Percentiles rank a stretch among this genome's conserved stretches.
phyloP scores from a whole-genome alignment of 2,329 filamentous ascomycete species.

The Phaeosphaeriaceae sp. region DNA sequence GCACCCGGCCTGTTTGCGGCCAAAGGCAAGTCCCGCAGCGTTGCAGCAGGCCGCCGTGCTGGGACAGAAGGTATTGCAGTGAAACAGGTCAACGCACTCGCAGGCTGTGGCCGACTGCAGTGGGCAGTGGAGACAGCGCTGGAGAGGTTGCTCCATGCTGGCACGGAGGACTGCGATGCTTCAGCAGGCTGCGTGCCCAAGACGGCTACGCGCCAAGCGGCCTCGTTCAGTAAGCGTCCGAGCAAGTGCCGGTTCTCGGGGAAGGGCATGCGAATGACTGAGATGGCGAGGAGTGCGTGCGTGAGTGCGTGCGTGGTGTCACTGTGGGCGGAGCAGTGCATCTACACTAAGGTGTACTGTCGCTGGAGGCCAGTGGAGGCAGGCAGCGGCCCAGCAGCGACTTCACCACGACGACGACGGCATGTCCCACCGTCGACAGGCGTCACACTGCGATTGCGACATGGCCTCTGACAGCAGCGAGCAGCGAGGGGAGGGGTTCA shows the following conservation, averaged over 20 bases:
- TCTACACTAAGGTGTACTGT: too few species aligned
- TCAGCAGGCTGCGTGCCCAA: background rate
- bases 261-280: slow-evolving; percentile 12
- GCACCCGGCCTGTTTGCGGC: slow-evolving; percentile 26
- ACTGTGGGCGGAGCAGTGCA: too few species aligned
- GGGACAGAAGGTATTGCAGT: slow-evolving; percentile 1
- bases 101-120: background rate
- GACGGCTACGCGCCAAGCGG: slow-evolving; percentile 11
- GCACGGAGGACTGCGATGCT: background rate
- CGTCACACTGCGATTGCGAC: background rate
- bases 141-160: slow-evolving; percentile 1
- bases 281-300: background rate
- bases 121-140: background rate
- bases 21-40: slow-evolving; percentile 2
- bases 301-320: background rate
- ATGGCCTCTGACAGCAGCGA: background rate
- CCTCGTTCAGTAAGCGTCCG: slow-evolving; percentile 14
- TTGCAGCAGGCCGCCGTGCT: slow-evolving; percentile 1
- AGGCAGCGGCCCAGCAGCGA: too few species aligned
- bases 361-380: background rate
- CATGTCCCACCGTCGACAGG: background rate
- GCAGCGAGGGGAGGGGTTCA: slow-evolving; percentile 3
- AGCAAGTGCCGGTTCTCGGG: slow-evolving; percentile 19
- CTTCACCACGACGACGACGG: background rate
- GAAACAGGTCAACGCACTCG: background rate